These are phyloP conservation scores for Leccinellum luteum DNA, from an alignment of 768 basidiomycete species.

Conservation along the genomic window DNA sequence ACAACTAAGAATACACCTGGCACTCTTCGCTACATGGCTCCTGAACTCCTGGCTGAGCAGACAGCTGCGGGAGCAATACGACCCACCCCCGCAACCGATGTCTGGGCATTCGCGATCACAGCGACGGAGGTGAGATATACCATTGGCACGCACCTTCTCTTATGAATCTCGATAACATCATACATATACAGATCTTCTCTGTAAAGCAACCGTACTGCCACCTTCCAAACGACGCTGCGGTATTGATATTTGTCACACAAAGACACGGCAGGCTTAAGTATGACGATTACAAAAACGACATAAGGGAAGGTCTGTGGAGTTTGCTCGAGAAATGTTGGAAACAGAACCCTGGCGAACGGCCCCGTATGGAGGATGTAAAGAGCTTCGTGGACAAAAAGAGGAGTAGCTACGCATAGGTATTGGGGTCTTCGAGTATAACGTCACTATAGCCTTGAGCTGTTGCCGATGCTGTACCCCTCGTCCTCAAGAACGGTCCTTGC, in stretches of 20 bases:
- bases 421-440: not conserved
- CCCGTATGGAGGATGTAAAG: slow-evolving; percentile 12
- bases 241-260: slow-evolving; percentile 17
- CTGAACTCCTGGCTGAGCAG: slow-evolving; percentile 29
- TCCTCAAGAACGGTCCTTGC: slow-evolving; percentile 61
- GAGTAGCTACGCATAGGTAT: slow-evolving; percentile 8
- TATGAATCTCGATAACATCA: not conserved
- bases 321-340: slow-evolving; percentile 21
- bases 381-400: slow-evolving; percentile 22
- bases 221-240: slow-evolving; percentile 11
- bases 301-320: slow-evolving; percentile 19
- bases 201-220: slow-evolving; percentile 19
- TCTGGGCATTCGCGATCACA: slow-evolving; percentile 39
- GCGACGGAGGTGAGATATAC: slow-evolving; percentile 31
- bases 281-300: slow-evolving; percentile 18
- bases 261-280: slow-evolving; percentile 12
- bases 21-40: slow-evolving; percentile 41
- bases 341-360: slow-evolving; percentile 7
- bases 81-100: slow-evolving; percentile 30
- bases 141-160: not conserved
- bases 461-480: slow-evolving; percentile 36
- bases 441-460: slow-evolving; percentile 27
- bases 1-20: slow-evolving; percentile 35
- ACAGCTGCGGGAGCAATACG: slow-evolving; percentile 14
- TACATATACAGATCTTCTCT: slow-evolving; percentile 23